A percentile compares a stretch with the other conserved stretches of the same genome.
Evolutionary conservation across 2,329 filamentous ascomycete genomes (phyloP).

Genomic region (Celoporthe dispersa): DNA sequence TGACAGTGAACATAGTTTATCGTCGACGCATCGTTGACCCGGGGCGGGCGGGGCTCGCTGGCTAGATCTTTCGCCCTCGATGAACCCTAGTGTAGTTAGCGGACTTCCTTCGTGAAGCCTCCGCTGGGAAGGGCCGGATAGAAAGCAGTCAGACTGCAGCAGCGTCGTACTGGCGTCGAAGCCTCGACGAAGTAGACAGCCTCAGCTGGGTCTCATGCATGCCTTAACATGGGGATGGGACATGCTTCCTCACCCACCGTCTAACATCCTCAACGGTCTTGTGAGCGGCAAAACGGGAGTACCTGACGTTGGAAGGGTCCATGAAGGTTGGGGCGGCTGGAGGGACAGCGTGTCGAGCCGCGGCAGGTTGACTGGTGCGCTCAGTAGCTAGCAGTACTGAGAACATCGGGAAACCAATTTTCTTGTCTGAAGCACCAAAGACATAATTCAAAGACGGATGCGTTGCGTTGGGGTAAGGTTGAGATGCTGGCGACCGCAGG

Average conservation of each 20-base stretch:
- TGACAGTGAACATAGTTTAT: background rate
- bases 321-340: background rate
- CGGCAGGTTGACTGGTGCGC: background rate
- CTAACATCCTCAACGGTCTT: background rate
- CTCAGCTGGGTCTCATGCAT: background rate
- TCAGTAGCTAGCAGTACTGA: background rate
- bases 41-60: background rate
- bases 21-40: background rate
- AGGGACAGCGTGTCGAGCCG: background rate
- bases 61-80: background rate
- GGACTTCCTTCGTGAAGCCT: background rate
- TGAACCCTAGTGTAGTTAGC: background rate
- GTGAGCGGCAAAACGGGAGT: background rate
- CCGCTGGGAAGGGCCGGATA: background rate
- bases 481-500: background rate
- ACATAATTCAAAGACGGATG: background rate
- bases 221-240: background rate
- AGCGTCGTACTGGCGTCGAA: background rate
- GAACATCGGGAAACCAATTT: background rate
- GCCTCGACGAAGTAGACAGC: background rate
- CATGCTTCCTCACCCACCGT: background rate
- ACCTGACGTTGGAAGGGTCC: background rate
- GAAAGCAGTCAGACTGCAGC: background rate
- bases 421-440: background rate
- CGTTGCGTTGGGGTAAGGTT: background rate